Evolutionary conservation across 768 basidiomycete species (phyloP).

Genomic region (Auricularia sp.): DNA sequence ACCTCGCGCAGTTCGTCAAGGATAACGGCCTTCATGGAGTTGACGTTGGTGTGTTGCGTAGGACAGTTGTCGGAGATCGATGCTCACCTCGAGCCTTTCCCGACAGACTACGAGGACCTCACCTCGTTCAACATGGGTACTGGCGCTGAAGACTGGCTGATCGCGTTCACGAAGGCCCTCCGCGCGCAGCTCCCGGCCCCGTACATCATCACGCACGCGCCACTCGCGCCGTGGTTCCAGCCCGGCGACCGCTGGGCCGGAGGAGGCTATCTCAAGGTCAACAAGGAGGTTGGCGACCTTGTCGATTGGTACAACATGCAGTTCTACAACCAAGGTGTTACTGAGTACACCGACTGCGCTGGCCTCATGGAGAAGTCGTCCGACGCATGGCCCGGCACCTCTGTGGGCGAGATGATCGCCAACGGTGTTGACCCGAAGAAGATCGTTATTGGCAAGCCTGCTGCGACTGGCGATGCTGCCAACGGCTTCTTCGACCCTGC

Average conservation of each 20-base stretch:
- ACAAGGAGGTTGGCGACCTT: slow-evolving; percentile 29
- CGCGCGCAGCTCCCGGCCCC: slow-evolving; percentile 19
- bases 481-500: slow-evolving; percentile 53
- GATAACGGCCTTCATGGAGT: slow-evolving; percentile 10
- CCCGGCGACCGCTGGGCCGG: slow-evolving; percentile 20
- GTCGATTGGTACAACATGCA: slow-evolving; percentile 39
- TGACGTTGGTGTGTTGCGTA: not conserved
- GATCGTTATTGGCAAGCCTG: slow-evolving; percentile 70
- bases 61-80: too few relatives aligned
- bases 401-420: slow-evolving; percentile 44
- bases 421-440: slow-evolving; percentile 50
- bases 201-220: slow-evolving; percentile 29
- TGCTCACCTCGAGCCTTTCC: slow-evolving; percentile 49
- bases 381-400: slow-evolving; percentile 19
- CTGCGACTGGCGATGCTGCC: slow-evolving; percentile 36
- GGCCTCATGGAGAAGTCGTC: slow-evolving; percentile 18
- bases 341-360: slow-evolving; percentile 8
- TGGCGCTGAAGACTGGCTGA: slow-evolving; percentile 43
- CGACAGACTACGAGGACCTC: slow-evolving; percentile 56
- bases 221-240: slow-evolving; percentile 33
- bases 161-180: slow-evolving; percentile 26
- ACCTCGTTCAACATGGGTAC: slow-evolving; percentile 28
- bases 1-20: slow-evolving; percentile 8
- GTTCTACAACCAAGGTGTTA: not conserved
- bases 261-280: slow-evolving; percentile 31